Conservation (phyloP, 2,329 filamentous ascomycete genomes). For the Herpotrichia juniperi region DNA sequence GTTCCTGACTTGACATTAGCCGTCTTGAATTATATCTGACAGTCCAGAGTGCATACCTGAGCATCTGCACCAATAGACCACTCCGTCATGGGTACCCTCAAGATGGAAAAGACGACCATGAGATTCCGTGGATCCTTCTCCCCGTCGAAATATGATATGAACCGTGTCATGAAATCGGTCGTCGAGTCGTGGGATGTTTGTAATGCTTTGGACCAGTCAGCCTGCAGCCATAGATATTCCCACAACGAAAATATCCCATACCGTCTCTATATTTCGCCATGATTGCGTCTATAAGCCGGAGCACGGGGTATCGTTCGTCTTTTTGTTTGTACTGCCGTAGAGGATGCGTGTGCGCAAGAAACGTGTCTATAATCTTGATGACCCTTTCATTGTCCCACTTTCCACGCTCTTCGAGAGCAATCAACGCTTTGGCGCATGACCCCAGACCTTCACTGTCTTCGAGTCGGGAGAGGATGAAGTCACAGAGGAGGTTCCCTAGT, state of each 20-base stretch:
- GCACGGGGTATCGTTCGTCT: constrained; percentile 64
- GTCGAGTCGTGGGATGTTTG: constrained; percentile 57
- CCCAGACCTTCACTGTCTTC: constrained; percentile 60
- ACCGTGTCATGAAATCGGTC: constrained; percentile 63
- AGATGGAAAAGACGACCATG: constrained; percentile 72
- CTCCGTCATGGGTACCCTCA: constrained; percentile 70
- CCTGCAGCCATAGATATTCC: background rate
- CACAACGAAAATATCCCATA: constrained; percentile 33
- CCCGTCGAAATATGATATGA: constrained; percentile 69
- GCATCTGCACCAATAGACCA: constrained; percentile 68
- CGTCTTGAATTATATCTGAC: background rate
- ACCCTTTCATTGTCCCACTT: constrained; percentile 65
- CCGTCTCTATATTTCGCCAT: constrained; percentile 66
- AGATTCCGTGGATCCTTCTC: constrained; percentile 73
- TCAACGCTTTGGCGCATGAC: constrained; percentile 63
- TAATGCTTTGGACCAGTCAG: constrained; percentile 32
- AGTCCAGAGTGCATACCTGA: constrained; percentile 52
- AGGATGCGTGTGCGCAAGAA: constrained; percentile 60
- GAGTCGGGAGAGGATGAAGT: constrained; percentile 69
- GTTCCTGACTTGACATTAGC: constrained; percentile 39
- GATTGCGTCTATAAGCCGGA: constrained; percentile 66
- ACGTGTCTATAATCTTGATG: constrained; percentile 60
- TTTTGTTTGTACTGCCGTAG: constrained; percentile 68
- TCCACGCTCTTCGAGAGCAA: constrained; percentile 64
- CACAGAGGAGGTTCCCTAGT: constrained; percentile 62